Percentiles rank a stretch among this genome's conserved stretches.
These are phyloP conservation scores for Botryosphaeria dothidea DNA, from an alignment of 2,329 filamentous ascomycete species.

Conservation along the genomic window DNA sequence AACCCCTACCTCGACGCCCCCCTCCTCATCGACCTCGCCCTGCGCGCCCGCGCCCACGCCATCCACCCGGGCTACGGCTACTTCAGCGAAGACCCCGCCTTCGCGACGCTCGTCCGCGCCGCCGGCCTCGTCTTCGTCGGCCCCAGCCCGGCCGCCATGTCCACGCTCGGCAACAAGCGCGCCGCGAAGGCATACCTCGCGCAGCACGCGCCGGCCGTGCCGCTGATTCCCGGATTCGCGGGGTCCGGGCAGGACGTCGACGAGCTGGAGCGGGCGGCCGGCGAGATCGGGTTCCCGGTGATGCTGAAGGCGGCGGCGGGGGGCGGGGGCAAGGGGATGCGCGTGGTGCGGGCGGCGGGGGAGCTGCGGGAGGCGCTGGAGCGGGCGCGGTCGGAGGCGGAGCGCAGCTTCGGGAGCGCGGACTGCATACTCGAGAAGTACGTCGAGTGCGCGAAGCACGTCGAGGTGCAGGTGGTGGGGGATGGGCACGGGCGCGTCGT, in stretches of 20 bases:
- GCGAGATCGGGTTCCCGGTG: conserved; percentile 53
- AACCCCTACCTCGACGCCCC: conserved; percentile 56
- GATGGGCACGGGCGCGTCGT: conserved; percentile 77
- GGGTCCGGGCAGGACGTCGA: conserved; percentile 50
- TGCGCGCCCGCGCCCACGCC: conserved; percentile 50
- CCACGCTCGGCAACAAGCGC: conserved; percentile 61
- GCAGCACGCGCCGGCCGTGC: conserved; percentile 54
- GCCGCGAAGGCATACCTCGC: conserved; percentile 51
- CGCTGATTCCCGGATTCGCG: conserved; percentile 56
- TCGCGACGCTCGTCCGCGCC: conserved; percentile 55
- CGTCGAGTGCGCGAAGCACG: conserved; percentile 76
- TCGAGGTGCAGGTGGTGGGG: conserved; percentile 89
- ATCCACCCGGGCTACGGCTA: conserved; percentile 70
- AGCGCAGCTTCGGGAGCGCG: conserved; percentile 78
- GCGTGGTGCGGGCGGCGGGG: conserved; percentile 67
- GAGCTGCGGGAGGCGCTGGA: conserved; percentile 72
- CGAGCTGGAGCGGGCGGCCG: conserved; percentile 44
- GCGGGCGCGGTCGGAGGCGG: conserved; percentile 71
- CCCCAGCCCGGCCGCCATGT: conserved; percentile 55
- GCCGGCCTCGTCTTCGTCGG: conserved; percentile 63
- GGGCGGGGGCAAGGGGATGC: conserved; percentile 80
- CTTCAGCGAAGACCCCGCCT: conserved; percentile 63
- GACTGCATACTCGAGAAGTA: conserved; percentile 85
- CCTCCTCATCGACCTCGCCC: conserved; percentile 35
- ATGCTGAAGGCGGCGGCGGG: conserved; percentile 63